phyloP scores from a whole-genome alignment of 140 eudicot species.

The Flaveria floridana region DNA sequence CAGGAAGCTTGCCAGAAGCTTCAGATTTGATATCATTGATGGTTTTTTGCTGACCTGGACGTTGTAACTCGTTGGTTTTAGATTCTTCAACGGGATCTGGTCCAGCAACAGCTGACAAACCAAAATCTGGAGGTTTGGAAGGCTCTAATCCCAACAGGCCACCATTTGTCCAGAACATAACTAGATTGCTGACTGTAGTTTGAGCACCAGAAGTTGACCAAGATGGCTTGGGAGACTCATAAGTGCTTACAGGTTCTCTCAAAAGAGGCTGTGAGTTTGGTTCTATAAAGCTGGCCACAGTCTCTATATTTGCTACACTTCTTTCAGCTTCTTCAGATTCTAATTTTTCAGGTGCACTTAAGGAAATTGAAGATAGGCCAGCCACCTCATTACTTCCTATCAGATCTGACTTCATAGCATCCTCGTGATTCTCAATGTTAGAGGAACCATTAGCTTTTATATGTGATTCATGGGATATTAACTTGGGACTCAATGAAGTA shows the following conservation, averaged over 20 bases:
- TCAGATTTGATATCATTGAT: constrained; percentile 30
- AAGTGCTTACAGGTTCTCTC: constrained; percentile 31
- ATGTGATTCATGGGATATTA: constrained; percentile 26
- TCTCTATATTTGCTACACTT: constrained; percentile 32
- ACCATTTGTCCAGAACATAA: constrained; percentile 88
- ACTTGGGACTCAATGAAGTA: constrained; percentile 16
- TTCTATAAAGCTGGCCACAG: constrained; percentile 30
- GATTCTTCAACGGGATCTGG: constrained; percentile 20
- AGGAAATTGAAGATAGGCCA: constrained; percentile 20
- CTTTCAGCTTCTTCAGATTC: constrained; percentile 30
- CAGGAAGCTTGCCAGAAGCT: constrained; percentile 18
- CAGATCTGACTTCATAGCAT: constrained; percentile 25
- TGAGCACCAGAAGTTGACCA: constrained; percentile 43
- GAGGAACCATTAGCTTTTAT: constrained; percentile 22
- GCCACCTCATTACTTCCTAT: constrained; percentile 28
- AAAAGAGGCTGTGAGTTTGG: constrained; percentile 14
- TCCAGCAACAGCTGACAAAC: constrained; percentile 33
- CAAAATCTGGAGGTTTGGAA: constrained; percentile 84
- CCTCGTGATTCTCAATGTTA: constrained; percentile 21
- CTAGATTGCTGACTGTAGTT: constrained; percentile 33
- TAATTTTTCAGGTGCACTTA: constrained; percentile 28
- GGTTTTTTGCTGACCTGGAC: constrained; percentile 21
- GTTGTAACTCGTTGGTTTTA: constrained; percentile 25
- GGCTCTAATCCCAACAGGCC: constrained; percentile 81
- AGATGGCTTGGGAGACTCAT: constrained; percentile 38